Conservation (phyloP, 257 asterid species). For the Solanum bulbocastanum region DNA sequence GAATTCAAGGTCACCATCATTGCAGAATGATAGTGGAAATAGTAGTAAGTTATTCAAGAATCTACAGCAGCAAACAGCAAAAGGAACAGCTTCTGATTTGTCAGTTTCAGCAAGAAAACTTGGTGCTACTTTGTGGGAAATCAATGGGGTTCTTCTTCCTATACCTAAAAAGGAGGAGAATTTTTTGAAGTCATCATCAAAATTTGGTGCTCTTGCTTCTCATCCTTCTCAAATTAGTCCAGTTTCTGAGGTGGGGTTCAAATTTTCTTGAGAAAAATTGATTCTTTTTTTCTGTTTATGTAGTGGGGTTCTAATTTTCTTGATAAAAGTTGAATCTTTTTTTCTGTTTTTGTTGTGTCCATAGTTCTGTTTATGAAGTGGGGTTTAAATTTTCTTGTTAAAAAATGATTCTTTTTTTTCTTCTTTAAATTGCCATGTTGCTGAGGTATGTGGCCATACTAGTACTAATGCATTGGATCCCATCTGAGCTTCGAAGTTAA, state of each 20-base stretch:
- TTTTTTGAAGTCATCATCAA: conserved; percentile 30
- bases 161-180: conserved; percentile 27
- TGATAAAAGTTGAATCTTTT: not conserved
- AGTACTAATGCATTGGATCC: not conserved
- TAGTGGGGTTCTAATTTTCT: not conserved
- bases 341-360: not conserved
- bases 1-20: conserved; percentile 50
- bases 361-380: not conserved
- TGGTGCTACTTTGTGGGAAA: conserved; percentile 86
- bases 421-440: not conserved
- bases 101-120: conserved; percentile 75
- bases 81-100: conserved; percentile 27
- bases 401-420: not conserved
- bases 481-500: not conserved
- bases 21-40: conserved; percentile 24
- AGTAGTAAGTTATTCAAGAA: conserved; percentile 21
- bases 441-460: not conserved
- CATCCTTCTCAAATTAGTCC: conserved; percentile 24
- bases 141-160: conserved; percentile 43
- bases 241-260: conserved; percentile 61
- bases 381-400: not conserved
- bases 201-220: conserved; percentile 39
- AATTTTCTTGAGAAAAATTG: not conserved
- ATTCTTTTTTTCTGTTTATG: not conserved
- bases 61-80: conserved; percentile 3